A percentile compares a stretch with the other conserved stretches of the same genome.
phyloP scores from a whole-genome alignment of 306 rosid species.

The Coriaria nepalensis region DNA sequence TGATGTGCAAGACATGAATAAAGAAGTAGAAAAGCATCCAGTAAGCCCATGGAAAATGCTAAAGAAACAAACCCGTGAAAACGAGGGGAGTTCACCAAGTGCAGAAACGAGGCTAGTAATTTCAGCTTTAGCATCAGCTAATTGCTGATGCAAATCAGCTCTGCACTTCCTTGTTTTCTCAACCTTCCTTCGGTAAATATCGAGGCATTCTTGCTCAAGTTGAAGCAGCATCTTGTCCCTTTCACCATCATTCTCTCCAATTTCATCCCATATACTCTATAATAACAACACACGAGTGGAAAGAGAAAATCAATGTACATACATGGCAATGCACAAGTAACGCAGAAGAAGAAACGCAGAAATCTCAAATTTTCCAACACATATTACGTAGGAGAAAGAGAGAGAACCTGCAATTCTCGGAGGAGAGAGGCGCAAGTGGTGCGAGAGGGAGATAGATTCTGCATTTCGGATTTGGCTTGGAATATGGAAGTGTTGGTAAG shows the following conservation, averaged over 20 bases:
- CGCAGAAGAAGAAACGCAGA: background rate
- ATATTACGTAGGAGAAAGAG: background rate
- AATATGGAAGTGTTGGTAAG: background rate
- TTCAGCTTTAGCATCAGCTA: slow-evolving; percentile 60
- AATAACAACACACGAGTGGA: background rate
- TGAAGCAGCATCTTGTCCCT: slow-evolving; percentile 79
- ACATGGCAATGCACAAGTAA: too few relatives aligned
- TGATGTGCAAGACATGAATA: background rate
- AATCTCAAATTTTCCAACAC: background rate
- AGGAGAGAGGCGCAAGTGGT: slow-evolving; percentile 94
- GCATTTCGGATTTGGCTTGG: slow-evolving; percentile 22
- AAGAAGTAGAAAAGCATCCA: too few relatives aligned
- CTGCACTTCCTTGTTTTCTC: slow-evolving; percentile 63
- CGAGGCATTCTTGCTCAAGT: slow-evolving; percentile 85
- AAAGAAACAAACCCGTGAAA: slow-evolving; percentile 38
- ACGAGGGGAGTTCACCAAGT: slow-evolving; percentile 41
- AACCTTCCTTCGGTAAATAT: slow-evolving; percentile 65
- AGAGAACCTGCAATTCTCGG: slow-evolving; percentile 61
- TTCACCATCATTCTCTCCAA: slow-evolving; percentile 67
- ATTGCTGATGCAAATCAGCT: slow-evolving; percentile 44
- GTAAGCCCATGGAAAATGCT: background rate
- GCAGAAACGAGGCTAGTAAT: slow-evolving; percentile 31
- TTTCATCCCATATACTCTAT: slow-evolving; percentile 84
- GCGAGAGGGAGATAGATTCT: slow-evolving; percentile 51
- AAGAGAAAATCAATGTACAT: background rate